Conservation (phyloP, 2,329 filamentous ascomycete genomes). For the Penicillium sp. region DNA sequence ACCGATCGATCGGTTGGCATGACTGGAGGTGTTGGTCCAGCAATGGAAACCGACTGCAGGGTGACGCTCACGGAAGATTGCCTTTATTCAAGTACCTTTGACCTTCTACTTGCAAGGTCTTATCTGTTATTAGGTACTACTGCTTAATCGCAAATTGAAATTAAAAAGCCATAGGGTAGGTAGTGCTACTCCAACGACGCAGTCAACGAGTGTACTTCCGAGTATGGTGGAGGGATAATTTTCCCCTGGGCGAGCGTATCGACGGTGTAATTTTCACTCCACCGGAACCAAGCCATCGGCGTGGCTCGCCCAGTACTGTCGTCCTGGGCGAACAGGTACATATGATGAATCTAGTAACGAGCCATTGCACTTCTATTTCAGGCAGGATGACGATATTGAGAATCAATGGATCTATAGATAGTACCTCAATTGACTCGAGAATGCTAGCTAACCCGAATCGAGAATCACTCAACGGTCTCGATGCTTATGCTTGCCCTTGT, state of each 20-base stretch:
- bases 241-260: constrained; percentile 8
- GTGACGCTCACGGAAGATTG: not conserved
- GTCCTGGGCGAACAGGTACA: not conserved
- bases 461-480: not conserved
- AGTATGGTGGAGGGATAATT: constrained; percentile 5
- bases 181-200: not conserved
- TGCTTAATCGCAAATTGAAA: not conserved
- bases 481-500: not conserved
- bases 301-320: not conserved
- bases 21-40: not conserved
- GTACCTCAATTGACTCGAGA: not conserved
- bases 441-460: not conserved
- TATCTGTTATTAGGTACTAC: not conserved
- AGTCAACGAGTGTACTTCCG: not conserved
- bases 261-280: constrained; percentile 10
- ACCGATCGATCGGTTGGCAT: not conserved
- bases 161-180: not conserved
- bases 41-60: not conserved
- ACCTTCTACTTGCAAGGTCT: not conserved
- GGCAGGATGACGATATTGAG: not conserved
- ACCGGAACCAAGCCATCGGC: not conserved
- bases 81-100: not conserved
- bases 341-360: not conserved
- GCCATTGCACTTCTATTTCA: not conserved
- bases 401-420: not conserved